Conservation (phyloP, 768 basidiomycete genomes). For the Trametes maxima region DNA sequence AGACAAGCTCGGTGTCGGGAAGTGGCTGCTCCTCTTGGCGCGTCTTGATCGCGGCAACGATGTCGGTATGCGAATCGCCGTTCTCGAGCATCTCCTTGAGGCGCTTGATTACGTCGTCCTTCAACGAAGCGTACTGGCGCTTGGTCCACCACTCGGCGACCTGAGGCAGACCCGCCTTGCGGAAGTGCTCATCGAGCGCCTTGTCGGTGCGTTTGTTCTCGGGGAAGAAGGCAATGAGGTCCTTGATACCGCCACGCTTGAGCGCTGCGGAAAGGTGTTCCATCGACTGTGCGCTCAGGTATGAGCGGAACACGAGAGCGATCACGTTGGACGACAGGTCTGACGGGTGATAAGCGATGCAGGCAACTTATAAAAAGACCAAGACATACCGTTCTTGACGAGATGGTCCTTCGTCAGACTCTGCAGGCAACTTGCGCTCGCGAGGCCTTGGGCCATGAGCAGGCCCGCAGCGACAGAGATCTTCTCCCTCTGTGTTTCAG, state of each 20-base stretch:
- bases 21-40: slow-evolving; percentile 81
- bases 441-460: slow-evolving; percentile 82
- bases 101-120: slow-evolving; percentile 71
- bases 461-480: slow-evolving; percentile 81
- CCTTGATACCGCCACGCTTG: slow-evolving; percentile 83
- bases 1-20: slow-evolving; percentile 80
- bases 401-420: slow-evolving; percentile 92
- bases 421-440: slow-evolving; percentile 73
- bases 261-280: slow-evolving; percentile 85
- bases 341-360: slow-evolving; percentile 35
- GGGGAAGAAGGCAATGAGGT: slow-evolving; percentile 88
- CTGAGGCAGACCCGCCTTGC: slow-evolving; percentile 69
- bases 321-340: slow-evolving; percentile 79
- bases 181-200: slow-evolving; percentile 85
- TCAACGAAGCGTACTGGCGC: slow-evolving; percentile 81
- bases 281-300: slow-evolving; percentile 81
- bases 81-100: slow-evolving; percentile 71
- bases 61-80: slow-evolving; percentile 68
- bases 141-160: slow-evolving; percentile 96
- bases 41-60: slow-evolving; percentile 70
- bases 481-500: slow-evolving; percentile 75
- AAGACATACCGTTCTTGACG: slow-evolving; percentile 82
- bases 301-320: slow-evolving; percentile 79
- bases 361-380: background rate
- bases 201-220: slow-evolving; percentile 75